Percentiles rank a stretch among this genome's conserved stretches.
These are phyloP conservation scores for Globisporangium canariense DNA, from an alignment of 352 stramenopile genomes.

Conservation along the genomic window DNA sequence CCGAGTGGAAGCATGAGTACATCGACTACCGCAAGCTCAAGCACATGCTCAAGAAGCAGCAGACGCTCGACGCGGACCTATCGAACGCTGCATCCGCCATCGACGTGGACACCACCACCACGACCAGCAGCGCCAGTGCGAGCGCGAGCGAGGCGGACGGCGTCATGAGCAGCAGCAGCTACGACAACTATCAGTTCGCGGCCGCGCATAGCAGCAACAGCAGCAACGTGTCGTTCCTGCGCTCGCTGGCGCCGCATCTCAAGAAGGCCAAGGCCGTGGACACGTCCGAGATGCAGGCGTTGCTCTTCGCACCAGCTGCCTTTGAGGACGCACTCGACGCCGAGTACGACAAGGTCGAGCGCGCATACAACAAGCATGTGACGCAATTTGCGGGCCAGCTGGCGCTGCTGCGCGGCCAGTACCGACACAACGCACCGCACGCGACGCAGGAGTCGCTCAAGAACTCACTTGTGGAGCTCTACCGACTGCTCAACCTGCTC, in stretches of 20 bases:
- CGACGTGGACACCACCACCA: slow-evolving; percentile 15
- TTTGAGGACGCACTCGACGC: slow-evolving; percentile 58
- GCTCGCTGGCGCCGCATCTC: slow-evolving; percentile 3
- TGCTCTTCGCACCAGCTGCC: slow-evolving; percentile 29
- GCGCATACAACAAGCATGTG: slow-evolving; percentile 88
- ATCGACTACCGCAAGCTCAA: slow-evolving; percentile 90
- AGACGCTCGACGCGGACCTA: slow-evolving; percentile 37
- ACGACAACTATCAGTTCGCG: slow-evolving; percentile 10
- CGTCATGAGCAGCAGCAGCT: slow-evolving; percentile 26
- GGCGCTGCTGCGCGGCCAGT: slow-evolving; percentile 69
- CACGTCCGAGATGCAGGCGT: slow-evolving; percentile 28
- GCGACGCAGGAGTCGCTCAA: slow-evolving; percentile 88
- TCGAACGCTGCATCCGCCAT: slow-evolving; percentile 1
- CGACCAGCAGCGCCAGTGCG: slow-evolving; percentile 18
- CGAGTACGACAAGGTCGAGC: slow-evolving; percentile 80
- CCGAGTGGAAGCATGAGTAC: slow-evolving; percentile 87
- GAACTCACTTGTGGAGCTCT: slow-evolving; percentile 90
- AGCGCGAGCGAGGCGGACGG: slow-evolving; percentile 19
- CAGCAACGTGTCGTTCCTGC: slow-evolving; percentile 10
- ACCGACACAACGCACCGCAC: slow-evolving; percentile 50
- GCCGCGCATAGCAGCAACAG: slow-evolving; percentile 12
- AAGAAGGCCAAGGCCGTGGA: slow-evolving; percentile 14
- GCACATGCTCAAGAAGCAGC: slow-evolving; percentile 56
- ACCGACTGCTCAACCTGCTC: slow-evolving; percentile 92
- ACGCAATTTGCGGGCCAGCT: slow-evolving; percentile 84